Evolutionary conservation across 257 asterid species (phyloP).

Genomic region (Asclepias syriaca): DNA sequence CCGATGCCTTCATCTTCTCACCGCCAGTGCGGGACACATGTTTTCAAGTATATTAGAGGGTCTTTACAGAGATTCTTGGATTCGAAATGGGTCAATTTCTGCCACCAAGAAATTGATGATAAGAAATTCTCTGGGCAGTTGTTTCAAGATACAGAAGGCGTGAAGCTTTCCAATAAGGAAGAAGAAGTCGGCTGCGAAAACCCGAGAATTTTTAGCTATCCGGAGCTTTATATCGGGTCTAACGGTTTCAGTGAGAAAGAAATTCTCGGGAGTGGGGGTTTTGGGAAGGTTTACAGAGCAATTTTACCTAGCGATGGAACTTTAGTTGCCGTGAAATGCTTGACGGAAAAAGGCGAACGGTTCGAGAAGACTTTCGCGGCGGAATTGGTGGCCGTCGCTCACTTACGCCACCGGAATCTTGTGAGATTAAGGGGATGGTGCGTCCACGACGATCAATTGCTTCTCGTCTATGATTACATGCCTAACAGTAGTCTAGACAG

Average conservation of each 20-base stretch:
- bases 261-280: conserved; percentile 85
- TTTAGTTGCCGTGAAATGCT: conserved; percentile 78
- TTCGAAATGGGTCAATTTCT: conserved; percentile 36
- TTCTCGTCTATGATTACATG: conserved; percentile 94
- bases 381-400: conserved; percentile 89
- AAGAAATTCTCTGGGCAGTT: conserved; percentile 30
- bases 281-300: conserved; percentile 74
- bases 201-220: conserved; percentile 73
- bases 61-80: conserved; percentile 33
- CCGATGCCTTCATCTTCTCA: not conserved
- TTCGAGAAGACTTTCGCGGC: conserved; percentile 90
- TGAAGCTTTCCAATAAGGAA: conserved; percentile 40
- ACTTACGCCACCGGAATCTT: conserved; percentile 95
- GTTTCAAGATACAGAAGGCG: conserved; percentile 76
- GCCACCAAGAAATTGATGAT: conserved; percentile 24
- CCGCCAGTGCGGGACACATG: conserved; percentile 29
- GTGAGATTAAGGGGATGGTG: conserved; percentile 93
- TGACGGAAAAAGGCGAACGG: conserved; percentile 65
- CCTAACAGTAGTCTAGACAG: conserved; percentile 88
- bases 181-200: conserved; percentile 44
- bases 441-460: conserved; percentile 55
- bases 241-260: conserved; percentile 52
- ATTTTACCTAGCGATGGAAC: conserved; percentile 84
- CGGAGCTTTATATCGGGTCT: conserved; percentile 83
- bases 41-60: conserved; percentile 27